Conservation (phyloP, 2,329 filamentous ascomycete species). For the Rhexocercosporidium sp. region DNA sequence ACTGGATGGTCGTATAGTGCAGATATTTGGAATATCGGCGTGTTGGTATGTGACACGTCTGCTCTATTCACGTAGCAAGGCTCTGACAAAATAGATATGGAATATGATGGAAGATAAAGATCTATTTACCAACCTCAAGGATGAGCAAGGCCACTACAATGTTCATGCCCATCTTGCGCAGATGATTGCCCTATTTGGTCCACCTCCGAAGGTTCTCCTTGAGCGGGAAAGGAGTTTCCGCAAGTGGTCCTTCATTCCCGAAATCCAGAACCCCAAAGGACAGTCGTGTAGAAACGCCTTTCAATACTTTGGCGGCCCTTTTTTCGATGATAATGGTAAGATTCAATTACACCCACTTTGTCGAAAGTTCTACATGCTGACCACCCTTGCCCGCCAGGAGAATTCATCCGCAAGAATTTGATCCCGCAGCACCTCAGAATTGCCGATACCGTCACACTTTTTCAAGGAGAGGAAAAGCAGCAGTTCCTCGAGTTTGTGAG, state of each 20-base stretch:
- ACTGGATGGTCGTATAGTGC: slow-evolving; percentile 7
- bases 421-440: slow-evolving; percentile 38
- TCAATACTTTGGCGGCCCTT: slow-evolving; percentile 2
- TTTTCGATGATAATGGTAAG: slow-evolving; percentile 11
- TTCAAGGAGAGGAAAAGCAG: slow-evolving; percentile 39
- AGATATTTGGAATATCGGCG: slow-evolving; percentile 3
- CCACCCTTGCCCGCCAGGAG: slow-evolving; percentile 31
- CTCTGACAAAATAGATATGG: slow-evolving; percentile 3
- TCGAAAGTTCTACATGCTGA: slow-evolving; percentile 5
- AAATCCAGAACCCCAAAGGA: slow-evolving; percentile 5
- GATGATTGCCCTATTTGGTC: not conserved
- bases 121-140: slow-evolving; percentile 1
- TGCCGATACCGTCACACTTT: slow-evolving; percentile 34
- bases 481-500: slow-evolving; percentile 40
- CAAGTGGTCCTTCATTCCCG: not conserved
- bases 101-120: slow-evolving; percentile 9
- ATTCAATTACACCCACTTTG: not conserved
- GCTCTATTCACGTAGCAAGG: not conserved
- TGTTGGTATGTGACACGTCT: not conserved
- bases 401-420: slow-evolving; percentile 42
- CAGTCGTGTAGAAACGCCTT: not conserved
- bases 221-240: slow-evolving; percentile 2
- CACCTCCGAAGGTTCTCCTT: not conserved
- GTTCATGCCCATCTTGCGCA: slow-evolving; percentile 3
- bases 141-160: slow-evolving; percentile 3